Base-by-base conservation (phyloP, 345 rosid genomes). In the Combretum micranthum region DNA sequence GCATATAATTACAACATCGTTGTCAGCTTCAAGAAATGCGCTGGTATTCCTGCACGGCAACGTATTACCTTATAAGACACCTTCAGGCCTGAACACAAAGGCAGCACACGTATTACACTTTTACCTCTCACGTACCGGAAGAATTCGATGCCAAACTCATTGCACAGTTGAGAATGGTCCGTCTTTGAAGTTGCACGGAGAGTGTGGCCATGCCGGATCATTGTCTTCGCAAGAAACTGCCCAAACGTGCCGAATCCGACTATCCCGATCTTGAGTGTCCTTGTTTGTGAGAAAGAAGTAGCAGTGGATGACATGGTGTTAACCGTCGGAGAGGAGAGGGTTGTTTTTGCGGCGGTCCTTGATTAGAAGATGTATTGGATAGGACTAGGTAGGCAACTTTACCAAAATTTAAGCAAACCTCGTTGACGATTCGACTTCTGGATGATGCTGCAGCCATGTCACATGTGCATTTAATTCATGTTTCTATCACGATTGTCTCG, bases 231-330 rank as follows among this genome's bases (percentile, higher is more conserved):
- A 15, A 81, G 76, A 55, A 83, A 81, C 63, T 79, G 90, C 10
- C 76, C 82, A 42, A 81, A 84, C 4, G 66, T 55, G 22, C 90
- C 90, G 59, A 81, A 81, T 43, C 86, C 90, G 8, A 84, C 52
- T 2, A 81, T 59, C 25, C 70, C 86, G 20, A 84, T 64, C 56
- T 73, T 78, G 26, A 81, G 75, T 44, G 37, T 15, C 47, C 53
- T 52, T 3, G 74, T 20, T 1, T 63, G 15, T 6, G 56, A 59
- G 52, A 59, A 51, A 32, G 69, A 52, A 42, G 67, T 37, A 17
- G 66, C 15, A 4, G 69, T 50, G 47, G 59, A 42, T 16, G 69
- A 63, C 77, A 75, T 63, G 49, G 54, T 19, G 12, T 11, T 23
- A 17, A 53, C 1, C 9, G 9, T 7, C 39, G 9, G 39, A 32